Percentiles rank a stretch among this genome's conserved stretches.
These are phyloP conservation scores for Scopulariopsis brevicaulis DNA, from an alignment of 2,329 filamentous ascomycete species.

Conservation along the genomic window DNA sequence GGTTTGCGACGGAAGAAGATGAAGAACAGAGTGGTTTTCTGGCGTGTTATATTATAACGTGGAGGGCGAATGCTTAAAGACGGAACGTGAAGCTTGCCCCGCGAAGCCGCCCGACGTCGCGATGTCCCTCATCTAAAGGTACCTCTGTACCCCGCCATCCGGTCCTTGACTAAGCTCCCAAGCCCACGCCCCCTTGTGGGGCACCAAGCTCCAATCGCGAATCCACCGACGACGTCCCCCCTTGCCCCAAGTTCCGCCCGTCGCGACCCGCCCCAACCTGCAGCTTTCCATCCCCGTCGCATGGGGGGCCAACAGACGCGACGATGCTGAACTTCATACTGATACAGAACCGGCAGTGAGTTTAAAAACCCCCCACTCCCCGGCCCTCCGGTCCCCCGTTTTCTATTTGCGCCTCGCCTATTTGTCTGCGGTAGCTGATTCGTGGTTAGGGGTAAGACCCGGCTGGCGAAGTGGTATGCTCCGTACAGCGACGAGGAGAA, in stretches of 20 bases:
- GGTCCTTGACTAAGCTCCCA: not conserved
- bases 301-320: not conserved
- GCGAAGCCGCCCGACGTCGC: not conserved
- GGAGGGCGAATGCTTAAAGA: too few species aligned
- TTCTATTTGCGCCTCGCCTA: not conserved
- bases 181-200: not conserved
- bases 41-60: too few species aligned
- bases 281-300: not conserved
- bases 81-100: too few species aligned
- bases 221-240: not conserved
- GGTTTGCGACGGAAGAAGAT: not conserved
- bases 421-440: not conserved
- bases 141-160: not conserved
- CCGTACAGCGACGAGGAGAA: conserved; percentile 99
- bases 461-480: conserved; percentile 97
- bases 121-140: not conserved
- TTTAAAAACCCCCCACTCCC: not conserved
- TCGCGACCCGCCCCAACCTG: not conserved
- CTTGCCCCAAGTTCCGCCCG: not conserved
- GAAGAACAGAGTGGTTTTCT: not conserved
- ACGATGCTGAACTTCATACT: conserved; percentile 67
- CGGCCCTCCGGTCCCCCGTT: not conserved
- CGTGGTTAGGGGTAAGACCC: conserved; percentile 75
- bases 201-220: not conserved
- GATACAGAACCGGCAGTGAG: conserved; percentile 71